Base-by-base conservation (phyloP, 129 eudicot genomes). In the sunflower (Helianthus annuus) region DNA sequence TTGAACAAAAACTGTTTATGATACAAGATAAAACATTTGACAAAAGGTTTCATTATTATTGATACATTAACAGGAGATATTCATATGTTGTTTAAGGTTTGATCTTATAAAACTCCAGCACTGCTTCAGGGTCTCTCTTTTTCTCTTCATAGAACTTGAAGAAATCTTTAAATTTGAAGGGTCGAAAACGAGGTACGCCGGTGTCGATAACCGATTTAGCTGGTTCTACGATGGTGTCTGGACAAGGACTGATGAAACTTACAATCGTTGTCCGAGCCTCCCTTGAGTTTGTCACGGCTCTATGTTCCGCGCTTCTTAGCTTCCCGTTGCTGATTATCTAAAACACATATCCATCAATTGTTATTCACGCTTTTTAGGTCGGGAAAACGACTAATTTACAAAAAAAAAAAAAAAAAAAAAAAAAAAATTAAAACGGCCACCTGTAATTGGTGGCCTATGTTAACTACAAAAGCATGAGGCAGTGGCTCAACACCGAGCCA, bases 401-500 rank as follows among this genome's bases (percentile, higher is more conserved):
- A 10, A 13, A 5, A 15, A n/a, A 3, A 2, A 55, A 9, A 38
- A 5, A 9, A 5, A 0, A 10, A 13, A 5, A 15, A n/a, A 3
- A 2, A 55, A 9, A 38, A 5, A 9, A 5, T 32, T 4, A 10
- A 19, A 62, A 24, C 1, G 9, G 11, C 64, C 12, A 88, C 97
- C 88, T 87, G 77, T 32, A 91, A 64, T 64, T 86, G 96, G 73
- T 74, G 81, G 9, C 97, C 92, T 4, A 80, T 72, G 63, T 80
- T 88, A 74, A 88, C 88, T 29, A 88, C 66, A 62, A 91, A 76
- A 12, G 90, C 92, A 68, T 76, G 55, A 12, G 89, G 86, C 8
- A 71, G 38, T 24, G 97, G 84, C 71, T 86, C 79, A n/a, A 86
- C 83, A 34, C 87, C 79, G 13, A 84, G 64, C 97, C 97, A 88